These are phyloP conservation scores for Xylaria sp. DNA, from an alignment of 2,329 filamentous ascomycete genomes.

Conservation along the genomic window DNA sequence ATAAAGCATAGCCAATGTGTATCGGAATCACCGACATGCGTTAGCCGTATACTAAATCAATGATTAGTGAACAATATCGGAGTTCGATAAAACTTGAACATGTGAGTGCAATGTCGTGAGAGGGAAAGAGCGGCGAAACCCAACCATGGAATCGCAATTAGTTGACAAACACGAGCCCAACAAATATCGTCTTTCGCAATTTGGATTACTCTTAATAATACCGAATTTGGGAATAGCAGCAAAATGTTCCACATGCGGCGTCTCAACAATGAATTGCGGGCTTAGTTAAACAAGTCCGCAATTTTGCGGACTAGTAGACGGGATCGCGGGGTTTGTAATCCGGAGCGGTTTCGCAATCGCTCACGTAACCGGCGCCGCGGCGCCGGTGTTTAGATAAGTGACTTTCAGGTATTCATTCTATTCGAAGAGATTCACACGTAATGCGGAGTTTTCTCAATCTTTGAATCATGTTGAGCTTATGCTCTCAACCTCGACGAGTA, in stretches of 20 bases:
- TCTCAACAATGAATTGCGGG: neutral
- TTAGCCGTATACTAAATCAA: neutral
- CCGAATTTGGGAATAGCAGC: neutral
- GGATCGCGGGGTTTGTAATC: conserved; percentile 22
- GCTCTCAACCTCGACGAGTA: neutral
- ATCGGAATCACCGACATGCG: neutral
- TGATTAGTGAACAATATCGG: neutral
- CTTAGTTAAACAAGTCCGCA: conserved; percentile 10
- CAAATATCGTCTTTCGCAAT: neutral
- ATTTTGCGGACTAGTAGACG: conserved; percentile 4
- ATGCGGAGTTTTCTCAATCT: conserved; percentile 3
- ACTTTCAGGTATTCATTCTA: neutral
- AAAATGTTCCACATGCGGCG: neutral
- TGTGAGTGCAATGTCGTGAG: neutral
- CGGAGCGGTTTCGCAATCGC: neutral
- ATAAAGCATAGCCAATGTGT: neutral
- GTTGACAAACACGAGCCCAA: neutral
- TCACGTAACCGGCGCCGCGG: conserved; percentile 25
- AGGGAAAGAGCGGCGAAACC: neutral
- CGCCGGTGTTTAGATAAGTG: neutral
- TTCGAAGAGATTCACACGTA: neutral
- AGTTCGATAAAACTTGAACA: neutral
- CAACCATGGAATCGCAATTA: neutral
- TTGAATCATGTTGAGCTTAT: neutral
- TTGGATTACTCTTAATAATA: neutral